Base-by-base conservation (phyloP, 305 asterid genomes). In the Fraxinus paxiana region DNA sequence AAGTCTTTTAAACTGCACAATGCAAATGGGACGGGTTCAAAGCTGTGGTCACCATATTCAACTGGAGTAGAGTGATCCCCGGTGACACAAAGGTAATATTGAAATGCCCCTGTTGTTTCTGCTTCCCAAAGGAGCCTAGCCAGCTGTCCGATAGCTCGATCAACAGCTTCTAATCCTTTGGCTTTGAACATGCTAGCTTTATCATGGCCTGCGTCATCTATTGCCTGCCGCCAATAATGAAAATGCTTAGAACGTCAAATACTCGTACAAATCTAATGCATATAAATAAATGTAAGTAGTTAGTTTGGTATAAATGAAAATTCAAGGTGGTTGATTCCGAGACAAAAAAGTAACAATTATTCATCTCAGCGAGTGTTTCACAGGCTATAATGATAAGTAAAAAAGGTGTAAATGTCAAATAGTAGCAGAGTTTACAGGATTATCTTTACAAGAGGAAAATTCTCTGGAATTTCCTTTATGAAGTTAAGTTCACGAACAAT, bases 21-120 rank as follows among this genome's bases (percentile, higher is more conserved):
- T 17, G 97, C 41, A 75, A 93, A 93, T 0, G 98, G 99, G 81
- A 95, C 98, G 0, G 98, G 95, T 89, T 95, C 98, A 61, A 94
- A 93, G 91, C 98, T 95, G 91, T 95, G 99, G 88, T 95, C 99
- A n/a, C 98, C 99, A 56, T 92, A 95, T 81, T 95, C 99, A 63
- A 93, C 99, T 9, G 99, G 99, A 48, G 99, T 95, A 26, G 99
- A 95, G 77, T 95, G 99, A 82, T 93, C 99, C 12, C 97, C 98
- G 0, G 97, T 93, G 69, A 95, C 86, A 82, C 96, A 93, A 31
- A 95, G 79, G 87, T 84, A 90, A 77, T 90, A 95, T 41, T 89
- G 89, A 77, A 90, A 93, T 30, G 77, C 82, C 46, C 97, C 95
- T 0, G 85, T 81, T 30, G 96, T 86, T 79, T 95, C 97, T n/a